These are phyloP conservation scores for Cryptococcus sp. DNA, from an alignment of 1,284 basidiomycete genomes.

Conservation along the genomic window DNA sequence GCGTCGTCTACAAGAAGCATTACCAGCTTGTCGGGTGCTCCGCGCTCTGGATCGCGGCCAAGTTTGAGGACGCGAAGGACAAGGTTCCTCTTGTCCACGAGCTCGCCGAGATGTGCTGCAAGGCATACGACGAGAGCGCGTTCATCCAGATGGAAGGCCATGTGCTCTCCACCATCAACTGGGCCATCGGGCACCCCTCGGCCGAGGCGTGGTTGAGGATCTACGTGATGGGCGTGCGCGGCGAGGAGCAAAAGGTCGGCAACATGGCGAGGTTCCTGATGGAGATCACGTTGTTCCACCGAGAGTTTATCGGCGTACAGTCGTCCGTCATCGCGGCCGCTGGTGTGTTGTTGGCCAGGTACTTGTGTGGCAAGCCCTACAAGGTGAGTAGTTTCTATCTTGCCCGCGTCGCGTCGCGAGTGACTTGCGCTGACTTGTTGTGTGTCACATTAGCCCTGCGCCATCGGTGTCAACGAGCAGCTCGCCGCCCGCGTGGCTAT, in stretches of 20 bases:
- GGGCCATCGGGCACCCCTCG: slow-evolving; percentile 95
- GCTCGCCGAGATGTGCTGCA: slow-evolving; percentile 88
- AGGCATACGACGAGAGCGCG: slow-evolving; percentile 91
- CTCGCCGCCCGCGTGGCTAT: slow-evolving; percentile 58
- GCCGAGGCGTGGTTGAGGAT: slow-evolving; percentile 93
- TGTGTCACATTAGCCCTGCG: background rate
- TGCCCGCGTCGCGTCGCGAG: background rate
- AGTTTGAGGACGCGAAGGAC: slow-evolving; percentile 99
- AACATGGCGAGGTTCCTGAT: slow-evolving; percentile 95
- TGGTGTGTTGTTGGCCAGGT: slow-evolving; percentile 81
- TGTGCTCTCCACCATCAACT: slow-evolving; percentile 91
- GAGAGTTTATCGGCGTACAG: slow-evolving; percentile 83
- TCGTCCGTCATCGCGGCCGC: slow-evolving; percentile 85
- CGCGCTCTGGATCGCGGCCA: slow-evolving; percentile 97
- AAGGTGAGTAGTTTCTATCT: slow-evolving; percentile 61
- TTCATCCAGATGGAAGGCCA: slow-evolving; percentile 97
- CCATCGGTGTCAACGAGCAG: slow-evolving; percentile 20
- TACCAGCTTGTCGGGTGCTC: slow-evolving; percentile 99
- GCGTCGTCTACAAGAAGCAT: slow-evolving; percentile 98
- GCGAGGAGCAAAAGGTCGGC: slow-evolving; percentile 83
- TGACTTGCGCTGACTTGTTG: slow-evolving; percentile 6
- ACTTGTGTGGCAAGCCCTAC: slow-evolving; percentile 73
- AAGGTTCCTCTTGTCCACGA: slow-evolving; percentile 93
- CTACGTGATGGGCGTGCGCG: slow-evolving; percentile 50
- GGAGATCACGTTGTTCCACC: slow-evolving; percentile 96